Evolutionary conservation across 1,139 yeast genomes (phyloP).

Genomic region (Kodamaea sp.): DNA sequence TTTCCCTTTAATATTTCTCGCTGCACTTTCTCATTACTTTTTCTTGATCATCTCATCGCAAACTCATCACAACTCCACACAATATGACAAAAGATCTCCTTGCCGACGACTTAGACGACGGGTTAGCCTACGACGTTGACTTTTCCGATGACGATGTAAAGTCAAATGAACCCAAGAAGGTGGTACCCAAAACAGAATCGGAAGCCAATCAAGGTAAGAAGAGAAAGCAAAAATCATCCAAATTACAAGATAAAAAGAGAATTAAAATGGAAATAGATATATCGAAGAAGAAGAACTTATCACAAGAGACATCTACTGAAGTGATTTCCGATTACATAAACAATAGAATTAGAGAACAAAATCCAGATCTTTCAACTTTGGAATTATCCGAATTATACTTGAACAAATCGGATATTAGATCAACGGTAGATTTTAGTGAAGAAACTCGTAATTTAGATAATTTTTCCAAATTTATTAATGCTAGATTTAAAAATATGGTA

Average conservation of each 20-base stretch:
- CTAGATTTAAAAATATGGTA: constrained; percentile 43
- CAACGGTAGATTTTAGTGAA: constrained; percentile 45
- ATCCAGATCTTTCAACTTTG: constrained; percentile 57
- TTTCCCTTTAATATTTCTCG: no score
- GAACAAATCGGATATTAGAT: constrained; percentile 44
- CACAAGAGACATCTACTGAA: constrained; percentile 47
- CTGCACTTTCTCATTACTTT: no score
- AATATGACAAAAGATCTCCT: constrained; percentile 7
- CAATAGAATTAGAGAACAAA: constrained; percentile 44
- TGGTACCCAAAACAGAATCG: constrained; percentile 10
- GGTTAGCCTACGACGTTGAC: constrained; percentile 54
- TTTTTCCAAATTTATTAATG: constrained; percentile 41
- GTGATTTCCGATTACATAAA: constrained; percentile 60
- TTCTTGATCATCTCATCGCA: constrained; percentile 7
- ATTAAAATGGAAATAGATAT: constrained; percentile 57
- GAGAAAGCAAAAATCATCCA: constrained; percentile 30
- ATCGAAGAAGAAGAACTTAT: constrained; percentile 46
- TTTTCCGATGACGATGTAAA: constrained; percentile 18
- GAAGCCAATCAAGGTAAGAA: constrained; percentile 21
- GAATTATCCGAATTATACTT: constrained; percentile 60
- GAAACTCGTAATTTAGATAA: constrained; percentile 48
- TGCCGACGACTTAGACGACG: constrained; percentile 65
- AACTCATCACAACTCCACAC: neutral
- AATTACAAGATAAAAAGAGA: constrained; percentile 50
- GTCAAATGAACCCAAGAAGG: constrained; percentile 8